phyloP scores from a whole-genome alignment of 371 early-diverging fungal genomes.

The Circinella umbellata region DNA sequence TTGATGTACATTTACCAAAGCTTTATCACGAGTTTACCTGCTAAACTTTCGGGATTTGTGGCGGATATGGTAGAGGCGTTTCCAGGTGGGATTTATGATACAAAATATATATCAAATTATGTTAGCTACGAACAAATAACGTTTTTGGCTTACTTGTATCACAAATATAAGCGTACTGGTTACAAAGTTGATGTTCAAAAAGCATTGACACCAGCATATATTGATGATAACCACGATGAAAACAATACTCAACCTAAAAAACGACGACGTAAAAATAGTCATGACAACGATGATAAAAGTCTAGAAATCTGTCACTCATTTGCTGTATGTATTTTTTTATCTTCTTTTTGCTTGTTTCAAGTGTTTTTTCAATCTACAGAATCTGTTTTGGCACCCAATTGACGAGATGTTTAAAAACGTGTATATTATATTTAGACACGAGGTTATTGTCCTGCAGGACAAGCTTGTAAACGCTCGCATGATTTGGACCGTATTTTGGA shows the following conservation, averaged over 20 bases:
- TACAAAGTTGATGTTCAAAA: slow-evolving; percentile 4
- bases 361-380: no score
- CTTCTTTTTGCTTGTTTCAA: not conserved
- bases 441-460: slow-evolving; percentile 72
- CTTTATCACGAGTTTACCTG: slow-evolving; percentile 80
- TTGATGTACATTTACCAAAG: slow-evolving; percentile 87
- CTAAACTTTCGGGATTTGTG: slow-evolving; percentile 66
- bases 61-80: slow-evolving; percentile 79
- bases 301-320: slow-evolving; percentile 68
- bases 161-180: slow-evolving; percentile 60
- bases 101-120: slow-evolving; percentile 82
- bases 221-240: not conserved
- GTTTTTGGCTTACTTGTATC: slow-evolving; percentile 81
- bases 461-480: slow-evolving; percentile 72
- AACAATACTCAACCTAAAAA: not conserved
- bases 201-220: not conserved
- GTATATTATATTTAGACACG: slow-evolving; percentile 49
- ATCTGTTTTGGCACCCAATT: not conserved
- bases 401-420: no score
- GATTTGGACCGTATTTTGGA: slow-evolving; percentile 84
- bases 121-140: slow-evolving; percentile 64
- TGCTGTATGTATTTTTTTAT: slow-evolving; percentile 57
- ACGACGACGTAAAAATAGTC: slow-evolving; percentile 10
- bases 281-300: slow-evolving; percentile 2
- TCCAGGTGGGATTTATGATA: slow-evolving; percentile 88